A percentile compares a stretch with the other conserved stretches of the same genome.
phyloP scores from a whole-genome alignment of 495 filamentous ascomycete species.

The Saxispiralis lemnorum region DNA sequence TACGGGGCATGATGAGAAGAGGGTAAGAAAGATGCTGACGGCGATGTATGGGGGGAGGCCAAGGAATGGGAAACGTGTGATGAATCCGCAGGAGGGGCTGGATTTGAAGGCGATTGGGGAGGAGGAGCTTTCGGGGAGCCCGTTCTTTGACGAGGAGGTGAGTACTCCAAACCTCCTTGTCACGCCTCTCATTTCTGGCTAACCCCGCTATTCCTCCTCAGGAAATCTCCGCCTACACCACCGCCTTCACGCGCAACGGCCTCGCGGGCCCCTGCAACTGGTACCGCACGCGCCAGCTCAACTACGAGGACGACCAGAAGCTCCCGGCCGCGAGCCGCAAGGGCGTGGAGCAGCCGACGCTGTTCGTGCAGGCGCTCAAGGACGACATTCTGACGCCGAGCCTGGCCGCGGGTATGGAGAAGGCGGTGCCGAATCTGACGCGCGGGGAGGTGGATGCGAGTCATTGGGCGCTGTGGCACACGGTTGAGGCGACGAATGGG shows the following conservation, averaged over 20 bases:
- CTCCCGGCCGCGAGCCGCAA: constrained; percentile 5
- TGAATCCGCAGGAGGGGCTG: constrained; percentile 40
- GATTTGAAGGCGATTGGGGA: constrained; percentile 34
- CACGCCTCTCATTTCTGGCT: too few relatives aligned
- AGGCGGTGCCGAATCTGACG: constrained; percentile 41
- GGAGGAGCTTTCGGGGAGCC: constrained; percentile 27
- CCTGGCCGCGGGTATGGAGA: constrained; percentile 51
- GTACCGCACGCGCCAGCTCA: constrained; percentile 57
- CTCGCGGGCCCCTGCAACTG: constrained; percentile 64
- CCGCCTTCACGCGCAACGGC: constrained; percentile 24
- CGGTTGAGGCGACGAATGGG: constrained; percentile 23
- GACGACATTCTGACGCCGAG: constrained; percentile 46
- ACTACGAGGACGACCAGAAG: constrained; percentile 51
- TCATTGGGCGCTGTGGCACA: constrained; percentile 29
- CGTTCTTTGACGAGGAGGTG: constrained; percentile 43
- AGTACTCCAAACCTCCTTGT: constrained; percentile 9
- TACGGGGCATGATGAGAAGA: constrained; percentile 43
- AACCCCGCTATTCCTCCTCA: constrained; percentile 11
- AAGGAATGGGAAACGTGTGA: constrained; percentile 33
- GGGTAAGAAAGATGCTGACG: constrained; percentile 49
- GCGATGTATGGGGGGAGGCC: constrained; percentile 49
- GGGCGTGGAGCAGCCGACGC: constrained; percentile 43
- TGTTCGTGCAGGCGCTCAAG: constrained; percentile 56
- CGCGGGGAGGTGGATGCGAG: constrained; percentile 20
- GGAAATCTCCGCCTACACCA: constrained; percentile 61